Conservation (phyloP, 345 rosid species). For the Populus davidiana region DNA sequence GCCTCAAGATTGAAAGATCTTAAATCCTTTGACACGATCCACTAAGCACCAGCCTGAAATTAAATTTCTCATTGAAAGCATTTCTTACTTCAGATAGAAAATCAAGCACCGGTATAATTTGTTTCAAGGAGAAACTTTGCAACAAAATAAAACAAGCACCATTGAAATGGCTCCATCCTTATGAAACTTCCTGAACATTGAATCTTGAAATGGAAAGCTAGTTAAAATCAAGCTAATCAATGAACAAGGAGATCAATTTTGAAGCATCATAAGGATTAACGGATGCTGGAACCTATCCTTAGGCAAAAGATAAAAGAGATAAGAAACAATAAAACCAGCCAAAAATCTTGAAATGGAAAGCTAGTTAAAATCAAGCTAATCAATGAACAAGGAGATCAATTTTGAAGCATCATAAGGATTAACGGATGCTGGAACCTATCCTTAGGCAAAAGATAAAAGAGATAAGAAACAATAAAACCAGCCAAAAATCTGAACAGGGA, state of each 20-base stretch:
- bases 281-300: not conserved
- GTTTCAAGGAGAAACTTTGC: not conserved
- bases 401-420: not conserved
- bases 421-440: not conserved
- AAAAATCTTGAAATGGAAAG: no score
- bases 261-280: not conserved
- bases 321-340: not conserved
- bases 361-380: not conserved
- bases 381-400: not conserved
- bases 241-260: not conserved
- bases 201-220: not conserved
- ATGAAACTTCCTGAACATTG: not conserved
- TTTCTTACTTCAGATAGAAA: not conserved
- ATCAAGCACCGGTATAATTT: not conserved
- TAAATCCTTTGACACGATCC: not conserved
- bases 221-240: not conserved
- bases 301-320: not conserved
- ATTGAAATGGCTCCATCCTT: not conserved
- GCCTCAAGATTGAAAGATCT: not conserved
- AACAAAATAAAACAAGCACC: not conserved
- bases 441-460: not conserved
- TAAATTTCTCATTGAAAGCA: not conserved
- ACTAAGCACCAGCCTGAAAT: not conserved
- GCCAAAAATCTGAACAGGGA: not conserved
- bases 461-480: not conserved